Conservation (phyloP, 495 filamentous ascomycete species). For the Penicillium cosmopolitanum region DNA sequence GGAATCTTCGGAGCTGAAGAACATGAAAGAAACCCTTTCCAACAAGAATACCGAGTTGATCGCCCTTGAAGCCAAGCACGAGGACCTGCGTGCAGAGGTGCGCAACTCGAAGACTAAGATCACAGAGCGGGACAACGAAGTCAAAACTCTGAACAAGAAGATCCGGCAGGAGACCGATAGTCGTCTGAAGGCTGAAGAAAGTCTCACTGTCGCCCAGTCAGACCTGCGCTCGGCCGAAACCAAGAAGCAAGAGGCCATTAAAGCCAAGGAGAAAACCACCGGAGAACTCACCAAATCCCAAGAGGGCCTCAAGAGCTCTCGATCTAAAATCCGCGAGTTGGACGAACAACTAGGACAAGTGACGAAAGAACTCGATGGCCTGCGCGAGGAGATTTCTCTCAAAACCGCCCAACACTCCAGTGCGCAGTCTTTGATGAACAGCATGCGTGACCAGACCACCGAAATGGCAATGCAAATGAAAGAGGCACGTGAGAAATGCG, state of each 20-base stretch:
- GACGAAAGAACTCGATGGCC: constrained; percentile 62
- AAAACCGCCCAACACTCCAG: constrained; percentile 84
- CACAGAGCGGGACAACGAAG: constrained; percentile 73
- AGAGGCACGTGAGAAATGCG: constrained; percentile 79
- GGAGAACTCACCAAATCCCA: constrained; percentile 71
- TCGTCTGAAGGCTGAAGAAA: constrained; percentile 76
- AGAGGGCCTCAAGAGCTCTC: constrained; percentile 67
- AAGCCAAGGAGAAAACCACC: constrained; percentile 67
- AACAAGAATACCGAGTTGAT: constrained; percentile 70
- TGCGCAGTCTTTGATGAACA: constrained; percentile 82
- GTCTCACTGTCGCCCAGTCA: constrained; percentile 66
- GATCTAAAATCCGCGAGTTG: constrained; percentile 65
- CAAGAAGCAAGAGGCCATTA: constrained; percentile 75
- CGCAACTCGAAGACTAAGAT: constrained; percentile 67
- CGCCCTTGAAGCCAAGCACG: constrained; percentile 75
- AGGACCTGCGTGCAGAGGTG: constrained; percentile 76
- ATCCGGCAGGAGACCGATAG: constrained; percentile 72
- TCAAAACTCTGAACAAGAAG: constrained; percentile 74
- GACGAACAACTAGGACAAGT: constrained; percentile 71
- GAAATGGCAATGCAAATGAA: constrained; percentile 94
- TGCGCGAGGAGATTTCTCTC: constrained; percentile 80
- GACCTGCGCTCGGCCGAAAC: constrained; percentile 75
- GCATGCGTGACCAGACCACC: constrained; percentile 87
- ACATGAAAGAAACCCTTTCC: constrained; percentile 69
- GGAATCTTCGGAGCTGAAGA: constrained; percentile 74